Evolutionary conservation across 257 asterid species (phyloP), one percentile per base, ranked within the genome.

Genomic region (Paraleonurus japonicus): DNA sequence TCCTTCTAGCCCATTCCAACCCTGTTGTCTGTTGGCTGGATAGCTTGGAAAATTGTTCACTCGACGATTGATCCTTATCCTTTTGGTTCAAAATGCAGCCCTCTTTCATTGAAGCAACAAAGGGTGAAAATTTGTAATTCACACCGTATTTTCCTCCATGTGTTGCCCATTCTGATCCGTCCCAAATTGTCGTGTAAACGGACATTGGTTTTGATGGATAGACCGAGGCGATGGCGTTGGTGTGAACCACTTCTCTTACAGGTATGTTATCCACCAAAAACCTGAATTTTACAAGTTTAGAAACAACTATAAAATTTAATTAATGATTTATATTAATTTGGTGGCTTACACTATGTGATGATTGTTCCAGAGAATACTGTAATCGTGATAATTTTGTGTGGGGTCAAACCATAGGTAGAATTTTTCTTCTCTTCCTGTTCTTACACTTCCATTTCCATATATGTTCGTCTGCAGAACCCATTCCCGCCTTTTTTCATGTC

Each of bases 341-440:
- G 15, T 63, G 10, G 32, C 87, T 78, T 86, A 92, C 97, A 92
- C 79, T 35, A 83, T 86, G 78, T 92, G 97, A 75, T 89, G 95
- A 67, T 69, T 78, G 84, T 92, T 92, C 97, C 97, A 92, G 1
- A 92, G 83, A 67, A 92, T 92, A 86, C 75, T 81, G 67, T 89
- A 92, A 74, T 87, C 88, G 73, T 92, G 97, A 61, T 83, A 92
- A 37, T 43, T 72, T 30, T 69, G 69, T 6, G 96, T 92, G 4
- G 96, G 97, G 74, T 92, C 96, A 58, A 92, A 92, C 97, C 97
- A 92, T 11, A 89, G 92, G 88, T 89, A 86, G 69, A 92, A 76
- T 66, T 92, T 92, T 76, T 92, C 97, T 78, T 89, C 97, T 43
- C 96, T 78, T 63, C 96, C 96, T 0, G 87, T 92, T 20, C 73